These are phyloP conservation scores for Aspergillus coremiiformis DNA, from an alignment of 495 filamentous ascomycete genomes.

Conservation along the genomic window DNA sequence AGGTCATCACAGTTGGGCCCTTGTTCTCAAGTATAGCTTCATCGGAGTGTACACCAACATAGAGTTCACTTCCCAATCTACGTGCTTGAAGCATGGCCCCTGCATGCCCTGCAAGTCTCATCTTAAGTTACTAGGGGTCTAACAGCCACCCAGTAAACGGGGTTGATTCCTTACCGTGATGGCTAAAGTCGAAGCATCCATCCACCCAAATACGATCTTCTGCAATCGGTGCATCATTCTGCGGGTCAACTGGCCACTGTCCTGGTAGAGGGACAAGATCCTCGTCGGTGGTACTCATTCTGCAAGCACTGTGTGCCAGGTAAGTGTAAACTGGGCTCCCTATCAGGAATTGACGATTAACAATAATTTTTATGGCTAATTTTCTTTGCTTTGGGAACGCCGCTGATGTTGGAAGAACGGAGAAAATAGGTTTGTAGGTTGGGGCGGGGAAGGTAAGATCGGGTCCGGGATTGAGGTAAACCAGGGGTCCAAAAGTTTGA, in stretches of 20 bases:
- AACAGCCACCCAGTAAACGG: not conserved
- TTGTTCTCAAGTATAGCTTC: constrained; percentile 94
- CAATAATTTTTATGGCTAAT: too few species aligned
- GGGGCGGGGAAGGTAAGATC: too few species aligned
- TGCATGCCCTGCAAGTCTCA: constrained; percentile 63
- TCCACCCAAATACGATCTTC: constrained; percentile 91
- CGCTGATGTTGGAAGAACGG: too few species aligned
- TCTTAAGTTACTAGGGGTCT: constrained; percentile 7
- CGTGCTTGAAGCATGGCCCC: constrained; percentile 94
- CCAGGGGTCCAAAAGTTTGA: too few species aligned
- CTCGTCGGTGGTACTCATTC: constrained; percentile 21
- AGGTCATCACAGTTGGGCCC: constrained; percentile 93
- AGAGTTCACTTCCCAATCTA: constrained; percentile 73
- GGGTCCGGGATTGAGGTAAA: too few species aligned
- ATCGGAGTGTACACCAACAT: constrained; percentile 91
- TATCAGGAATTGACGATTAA: too few species aligned
- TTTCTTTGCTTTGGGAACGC: too few species aligned
- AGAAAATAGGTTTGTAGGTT: too few species aligned
- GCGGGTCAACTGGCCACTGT: constrained; percentile 60
- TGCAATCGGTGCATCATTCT: constrained; percentile 50
- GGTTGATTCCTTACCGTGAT: constrained; percentile 60
- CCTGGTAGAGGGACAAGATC: constrained; percentile 39
- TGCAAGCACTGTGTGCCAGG: not conserved
- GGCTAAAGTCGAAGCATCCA: constrained; percentile 97
- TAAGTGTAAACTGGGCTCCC: too few species aligned